Percentiles rank a stretch among this genome's conserved stretches.
Evolutionary conservation across 257 asterid genomes (phyloP).

Genomic region (Jasminum sambac): DNA sequence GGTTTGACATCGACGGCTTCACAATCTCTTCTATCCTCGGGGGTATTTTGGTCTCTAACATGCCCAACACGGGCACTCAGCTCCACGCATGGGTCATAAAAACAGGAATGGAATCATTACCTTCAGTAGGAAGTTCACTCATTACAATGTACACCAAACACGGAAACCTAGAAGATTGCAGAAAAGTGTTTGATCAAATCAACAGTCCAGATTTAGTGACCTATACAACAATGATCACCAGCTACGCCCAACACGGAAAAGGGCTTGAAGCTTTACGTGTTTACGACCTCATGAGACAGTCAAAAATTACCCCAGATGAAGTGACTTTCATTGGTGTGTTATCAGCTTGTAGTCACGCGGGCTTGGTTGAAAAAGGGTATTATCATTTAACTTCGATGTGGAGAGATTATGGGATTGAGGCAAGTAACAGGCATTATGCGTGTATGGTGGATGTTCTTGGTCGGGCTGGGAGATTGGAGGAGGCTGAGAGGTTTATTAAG

Average conservation of each 20-base stretch:
- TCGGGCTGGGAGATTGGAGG: constrained; percentile 70
- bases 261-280: constrained; percentile 59
- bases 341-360: constrained; percentile 80
- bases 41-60: constrained; percentile 36
- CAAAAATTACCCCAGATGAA: constrained; percentile 56
- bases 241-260: constrained; percentile 77
- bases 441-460: constrained; percentile 86
- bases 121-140: constrained; percentile 63
- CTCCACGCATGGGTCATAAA: constrained; percentile 55
- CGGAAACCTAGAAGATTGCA: constrained; percentile 58
- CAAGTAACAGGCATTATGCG: constrained; percentile 62
- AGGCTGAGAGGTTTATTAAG: constrained; percentile 63
- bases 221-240: constrained; percentile 67
- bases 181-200: constrained; percentile 48
- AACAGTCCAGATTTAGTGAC: constrained; percentile 50
- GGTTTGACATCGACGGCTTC: constrained; percentile 42
- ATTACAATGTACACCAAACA: constrained; percentile 68
- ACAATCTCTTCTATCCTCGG: constrained; percentile 59
- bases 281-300: constrained; percentile 61
- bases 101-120: constrained; percentile 56
- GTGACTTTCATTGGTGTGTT: constrained; percentile 60
- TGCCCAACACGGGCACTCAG: constrained; percentile 41
- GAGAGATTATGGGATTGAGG: constrained; percentile 59
- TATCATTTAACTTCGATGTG: constrained; percentile 66
- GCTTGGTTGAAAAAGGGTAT: constrained; percentile 75